Conservation (phyloP, 2,329 filamentous ascomycete species). For the Cephalotrichum gorgonifer region DNA sequence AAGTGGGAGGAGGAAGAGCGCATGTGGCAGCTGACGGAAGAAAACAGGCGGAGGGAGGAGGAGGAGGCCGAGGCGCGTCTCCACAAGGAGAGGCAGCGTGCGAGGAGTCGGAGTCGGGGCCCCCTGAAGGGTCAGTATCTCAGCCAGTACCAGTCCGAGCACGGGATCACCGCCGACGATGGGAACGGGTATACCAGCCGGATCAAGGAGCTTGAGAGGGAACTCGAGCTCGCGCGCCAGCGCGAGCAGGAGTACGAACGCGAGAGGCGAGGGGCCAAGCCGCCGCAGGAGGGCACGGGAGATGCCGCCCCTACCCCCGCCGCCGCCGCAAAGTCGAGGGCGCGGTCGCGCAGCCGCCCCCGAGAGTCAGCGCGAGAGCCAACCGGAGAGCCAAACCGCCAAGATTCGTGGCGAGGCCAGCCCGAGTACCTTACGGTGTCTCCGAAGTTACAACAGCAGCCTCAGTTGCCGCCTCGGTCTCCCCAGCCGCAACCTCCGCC, state of each 20-base stretch:
- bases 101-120: conserved; percentile 52
- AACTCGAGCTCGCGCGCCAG: conserved; percentile 52
- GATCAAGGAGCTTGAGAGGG: conserved; percentile 69
- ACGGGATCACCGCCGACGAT: conserved; percentile 29
- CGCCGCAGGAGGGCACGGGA: conserved; percentile 19
- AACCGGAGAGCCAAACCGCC: conserved; percentile 32
- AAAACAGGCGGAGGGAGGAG: conserved; percentile 61
- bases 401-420: conserved; percentile 58
- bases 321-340: conserved; percentile 11
- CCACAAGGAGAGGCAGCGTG: conserved; percentile 54
- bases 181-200: conserved; percentile 48
- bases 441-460: conserved; percentile 32
- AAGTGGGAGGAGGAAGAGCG: conserved; percentile 69
- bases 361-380: too few species aligned
- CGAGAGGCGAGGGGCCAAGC: conserved; percentile 29
- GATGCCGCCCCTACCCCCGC: conserved; percentile 6
- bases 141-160: conserved; percentile 74
- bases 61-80: conserved; percentile 59
- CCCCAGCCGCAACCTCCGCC: conserved; percentile 2
- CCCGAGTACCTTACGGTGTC: conserved; percentile 44
- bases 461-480: conserved; percentile 9
- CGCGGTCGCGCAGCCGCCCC: conserved; percentile 26
- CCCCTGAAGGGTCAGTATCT: conserved; percentile 74
- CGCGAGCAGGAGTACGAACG: conserved; percentile 53
- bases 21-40: conserved; percentile 68